Evolutionary conservation across 2,329 filamentous ascomycete genomes (phyloP), one percentile per base, ranked within the genome.

Genomic region (Cyanodermella asteris): DNA sequence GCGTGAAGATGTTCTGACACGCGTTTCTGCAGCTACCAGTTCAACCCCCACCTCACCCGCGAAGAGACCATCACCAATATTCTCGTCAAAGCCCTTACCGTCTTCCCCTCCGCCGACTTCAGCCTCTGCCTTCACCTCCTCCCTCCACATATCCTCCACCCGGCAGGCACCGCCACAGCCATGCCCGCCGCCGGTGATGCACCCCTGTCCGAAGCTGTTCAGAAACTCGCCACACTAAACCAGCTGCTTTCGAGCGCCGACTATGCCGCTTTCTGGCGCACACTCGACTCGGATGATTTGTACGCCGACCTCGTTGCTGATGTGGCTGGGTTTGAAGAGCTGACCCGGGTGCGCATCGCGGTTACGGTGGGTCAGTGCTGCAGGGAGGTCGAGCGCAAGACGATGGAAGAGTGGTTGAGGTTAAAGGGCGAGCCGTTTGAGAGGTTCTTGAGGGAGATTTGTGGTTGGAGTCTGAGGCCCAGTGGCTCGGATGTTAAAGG

Each of bases 61-160:
- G 77, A 91, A 46, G 87, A 97, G 55, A 80, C 84, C 45, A 81
- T 87, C 53, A 94, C 87, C 62, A 94, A 94, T 65, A 76, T 94
- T 57, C 80, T 97, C 50, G 82, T 91, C 61, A 97, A 94, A 64
- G 67, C 82, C 38, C 72, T 97, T 48, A 91, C 84, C 39, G 77
- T 91, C 56, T 97, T 97, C 63, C 87, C 87, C 36, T 82, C 77
- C 12, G 71, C 87, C 22, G 82, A 94, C 53, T 97, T 94, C 69
- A 73, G 72, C 41, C 78, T 94, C 42, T 75, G 76, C 43, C 72
- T 97, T 33, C 78, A 91, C 46, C 78, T 97, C 36, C 81, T 97
- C 44, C 80, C 81, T 35, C 74, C 84, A 23, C 70, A 82, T 47
- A 65, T 75, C 35, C 67, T 81, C 36, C 64, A 64, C 10, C 69